Conservation (phyloP, 1,284 basidiomycete genomes). For the Lentinula novae-zelandiae region DNA sequence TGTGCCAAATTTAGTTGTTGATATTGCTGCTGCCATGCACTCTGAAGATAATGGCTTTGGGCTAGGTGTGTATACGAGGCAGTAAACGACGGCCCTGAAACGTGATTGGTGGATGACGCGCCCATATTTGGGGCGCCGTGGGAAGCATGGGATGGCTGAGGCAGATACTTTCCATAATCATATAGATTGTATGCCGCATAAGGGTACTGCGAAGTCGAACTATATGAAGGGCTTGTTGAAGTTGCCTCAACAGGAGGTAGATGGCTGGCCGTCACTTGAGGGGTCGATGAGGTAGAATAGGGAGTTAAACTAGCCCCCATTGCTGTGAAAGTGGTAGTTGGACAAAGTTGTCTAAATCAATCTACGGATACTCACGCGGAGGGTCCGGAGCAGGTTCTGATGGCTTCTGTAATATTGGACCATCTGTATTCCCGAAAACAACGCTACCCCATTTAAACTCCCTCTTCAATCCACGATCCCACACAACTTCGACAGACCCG, state of each 20-base stretch:
- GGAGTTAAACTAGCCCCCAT: not conserved
- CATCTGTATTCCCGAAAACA: constrained; percentile 61
- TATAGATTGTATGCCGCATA: not conserved
- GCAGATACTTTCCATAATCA: not conserved
- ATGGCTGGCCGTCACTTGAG: constrained; percentile 22
- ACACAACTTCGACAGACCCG: constrained; percentile 72
- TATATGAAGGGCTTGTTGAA: not conserved
- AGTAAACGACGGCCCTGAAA: not conserved
- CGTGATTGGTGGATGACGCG: not conserved
- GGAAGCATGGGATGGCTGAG: not conserved
- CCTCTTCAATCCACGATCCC: constrained; percentile 65
- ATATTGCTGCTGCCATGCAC: not conserved
- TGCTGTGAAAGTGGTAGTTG: not conserved
- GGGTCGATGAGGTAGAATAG: constrained; percentile 28
- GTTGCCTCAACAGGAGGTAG: not conserved
- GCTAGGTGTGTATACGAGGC: not conserved
- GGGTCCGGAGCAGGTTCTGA: constrained; percentile 37
- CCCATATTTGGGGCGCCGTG: not conserved
- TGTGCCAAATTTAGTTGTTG: not conserved
- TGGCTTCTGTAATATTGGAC: constrained; percentile 61
- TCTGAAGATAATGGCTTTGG: not conserved
- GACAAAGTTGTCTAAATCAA: not conserved
- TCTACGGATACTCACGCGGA: constrained; percentile 3
- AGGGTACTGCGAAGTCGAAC: not conserved
- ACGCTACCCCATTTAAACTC: constrained; percentile 81